Percentiles rank a stretch among this genome's conserved stretches.
Evolutionary conservation across 345 rosid species (phyloP).

Genomic region (Excoecaria cochinchinensis): DNA sequence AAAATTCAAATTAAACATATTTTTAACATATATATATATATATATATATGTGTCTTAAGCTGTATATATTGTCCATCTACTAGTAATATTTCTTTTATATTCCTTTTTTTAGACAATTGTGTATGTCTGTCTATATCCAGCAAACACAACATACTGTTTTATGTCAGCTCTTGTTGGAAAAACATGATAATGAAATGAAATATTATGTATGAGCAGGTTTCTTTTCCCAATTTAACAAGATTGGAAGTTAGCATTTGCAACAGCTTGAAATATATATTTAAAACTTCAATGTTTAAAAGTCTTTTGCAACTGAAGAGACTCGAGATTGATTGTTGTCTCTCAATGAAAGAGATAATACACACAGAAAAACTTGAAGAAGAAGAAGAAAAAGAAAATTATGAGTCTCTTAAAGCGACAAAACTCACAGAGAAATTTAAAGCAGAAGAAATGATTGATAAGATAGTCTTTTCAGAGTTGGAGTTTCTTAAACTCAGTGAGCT

Average conservation of each 20-base stretch:
- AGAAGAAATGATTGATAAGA: not conserved
- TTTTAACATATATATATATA: too few species aligned
- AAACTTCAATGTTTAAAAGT: not conserved
- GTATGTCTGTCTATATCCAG: too few species aligned
- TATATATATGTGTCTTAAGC: too few species aligned
- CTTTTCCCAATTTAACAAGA: conserved; percentile 7
- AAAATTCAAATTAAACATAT: too few species aligned
- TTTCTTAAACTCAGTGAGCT: not conserved
- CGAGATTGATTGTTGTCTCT: not conserved
- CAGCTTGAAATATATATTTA: not conserved
- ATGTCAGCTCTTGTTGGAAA: too few species aligned
- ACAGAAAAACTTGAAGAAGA: not conserved
- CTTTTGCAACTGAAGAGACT: not conserved
- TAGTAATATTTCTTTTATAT: too few species aligned
- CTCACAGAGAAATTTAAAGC: not conserved
- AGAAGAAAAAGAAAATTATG: too few species aligned
- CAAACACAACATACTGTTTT: too few species aligned
- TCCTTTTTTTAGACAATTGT: too few species aligned
- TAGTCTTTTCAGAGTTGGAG: not conserved
- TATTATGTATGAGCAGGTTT: not conserved
- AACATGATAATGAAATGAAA: too few species aligned
- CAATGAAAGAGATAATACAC: not conserved
- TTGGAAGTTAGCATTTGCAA: not conserved
- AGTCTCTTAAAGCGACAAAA: not conserved
- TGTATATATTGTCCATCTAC: too few species aligned